Evolutionary conservation across 495 filamentous ascomycete genomes (phyloP).

Genomic region (Penicillium turbatum): DNA sequence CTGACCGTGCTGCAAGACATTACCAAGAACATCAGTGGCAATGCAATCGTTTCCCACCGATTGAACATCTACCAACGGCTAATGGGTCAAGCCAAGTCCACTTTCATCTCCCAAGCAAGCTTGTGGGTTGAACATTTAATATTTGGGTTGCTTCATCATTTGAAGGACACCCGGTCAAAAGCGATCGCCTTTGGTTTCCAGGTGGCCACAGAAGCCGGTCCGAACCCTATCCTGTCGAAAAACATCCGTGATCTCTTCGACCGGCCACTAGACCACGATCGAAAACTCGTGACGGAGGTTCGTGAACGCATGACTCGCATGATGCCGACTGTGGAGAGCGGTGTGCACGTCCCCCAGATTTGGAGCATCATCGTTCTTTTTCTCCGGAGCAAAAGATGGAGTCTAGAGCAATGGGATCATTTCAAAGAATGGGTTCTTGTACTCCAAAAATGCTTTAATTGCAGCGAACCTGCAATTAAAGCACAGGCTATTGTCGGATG

Average conservation of each 20-base stretch:
- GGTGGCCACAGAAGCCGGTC: slow-evolving; percentile 59
- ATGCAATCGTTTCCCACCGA: slow-evolving; percentile 67
- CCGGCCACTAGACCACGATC: slow-evolving; percentile 48
- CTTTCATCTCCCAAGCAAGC: slow-evolving; percentile 55
- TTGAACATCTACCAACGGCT: slow-evolving; percentile 73
- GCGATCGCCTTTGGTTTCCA: slow-evolving; percentile 70
- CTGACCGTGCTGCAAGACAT: slow-evolving; percentile 64
- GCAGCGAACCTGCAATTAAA: slow-evolving; percentile 64
- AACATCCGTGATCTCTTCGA: slow-evolving; percentile 64
- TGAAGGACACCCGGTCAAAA: slow-evolving; percentile 69
- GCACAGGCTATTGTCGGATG: slow-evolving; percentile 76
- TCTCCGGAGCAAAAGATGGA: slow-evolving; percentile 55
- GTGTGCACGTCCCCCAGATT: slow-evolving; percentile 71
- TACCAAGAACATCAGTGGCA: slow-evolving; percentile 71
- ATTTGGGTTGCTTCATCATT: slow-evolving; percentile 67
- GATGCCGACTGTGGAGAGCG: slow-evolving; percentile 59
- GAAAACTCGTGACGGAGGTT: slow-evolving; percentile 60
- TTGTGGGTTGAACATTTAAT: slow-evolving; percentile 79
- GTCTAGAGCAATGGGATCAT: slow-evolving; percentile 68
- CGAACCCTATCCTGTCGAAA: slow-evolving; percentile 58
- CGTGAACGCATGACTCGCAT: slow-evolving; percentile 65
- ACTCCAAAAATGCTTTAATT: slow-evolving; percentile 81
- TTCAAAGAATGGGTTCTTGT: slow-evolving; percentile 68
- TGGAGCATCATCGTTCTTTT: slow-evolving; percentile 82
- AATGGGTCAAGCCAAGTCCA: slow-evolving; percentile 58